Conservation (phyloP, 2,329 filamentous ascomycete genomes). For the Colletotrichum sp. region DNA sequence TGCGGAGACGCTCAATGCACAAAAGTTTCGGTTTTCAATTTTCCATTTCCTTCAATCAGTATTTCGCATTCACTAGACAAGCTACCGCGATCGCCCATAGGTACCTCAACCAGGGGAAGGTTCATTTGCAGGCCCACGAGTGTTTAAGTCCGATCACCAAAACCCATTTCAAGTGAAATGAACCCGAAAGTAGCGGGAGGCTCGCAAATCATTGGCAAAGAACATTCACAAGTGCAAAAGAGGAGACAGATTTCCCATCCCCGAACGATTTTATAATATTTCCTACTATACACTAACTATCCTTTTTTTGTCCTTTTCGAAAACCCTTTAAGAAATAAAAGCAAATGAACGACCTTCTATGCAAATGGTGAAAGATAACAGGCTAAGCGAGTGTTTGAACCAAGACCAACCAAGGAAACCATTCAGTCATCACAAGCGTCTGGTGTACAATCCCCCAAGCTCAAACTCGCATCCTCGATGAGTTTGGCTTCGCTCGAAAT, state of each 20-base stretch:
- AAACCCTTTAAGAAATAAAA: not conserved
- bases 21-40: accelerated
- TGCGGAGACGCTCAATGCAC: not conserved
- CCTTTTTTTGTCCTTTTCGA: not conserved
- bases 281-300: not conserved
- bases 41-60: accelerated
- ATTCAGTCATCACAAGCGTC: not conserved
- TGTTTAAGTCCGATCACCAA: not conserved
- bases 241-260: not conserved
- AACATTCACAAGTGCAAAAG: not conserved
- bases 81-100: not conserved
- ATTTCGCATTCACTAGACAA: no score
- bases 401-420: not conserved
- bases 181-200: not conserved
- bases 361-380: not conserved
- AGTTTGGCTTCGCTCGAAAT: not conserved
- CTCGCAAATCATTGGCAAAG: not conserved
- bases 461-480: not conserved
- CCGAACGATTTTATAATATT: not conserved
- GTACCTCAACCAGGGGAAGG: accelerated
- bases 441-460: not conserved
- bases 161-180: not conserved
- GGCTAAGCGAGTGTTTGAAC: not conserved
- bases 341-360: not conserved
- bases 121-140: no score